Evolutionary conservation across 2,329 filamentous ascomycete species (phyloP).

Genomic region (Tolypocladium tropicale): DNA sequence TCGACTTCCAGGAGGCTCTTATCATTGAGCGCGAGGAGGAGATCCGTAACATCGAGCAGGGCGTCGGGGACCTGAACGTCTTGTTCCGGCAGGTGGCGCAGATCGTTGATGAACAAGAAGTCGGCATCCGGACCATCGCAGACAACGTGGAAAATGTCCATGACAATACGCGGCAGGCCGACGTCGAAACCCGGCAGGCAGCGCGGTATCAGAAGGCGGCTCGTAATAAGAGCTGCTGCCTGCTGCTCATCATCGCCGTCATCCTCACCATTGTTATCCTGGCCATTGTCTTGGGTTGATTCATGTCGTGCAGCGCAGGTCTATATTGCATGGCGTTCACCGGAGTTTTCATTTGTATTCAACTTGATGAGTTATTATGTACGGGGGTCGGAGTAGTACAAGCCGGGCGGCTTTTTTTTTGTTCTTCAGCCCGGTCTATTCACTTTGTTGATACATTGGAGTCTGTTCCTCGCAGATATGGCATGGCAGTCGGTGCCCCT

Average conservation of each 20-base stretch:
- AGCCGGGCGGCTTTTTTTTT: neutral
- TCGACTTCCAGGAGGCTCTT: constrained; percentile 92
- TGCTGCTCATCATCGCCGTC: constrained; percentile 78
- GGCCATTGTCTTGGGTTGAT: constrained; percentile 68
- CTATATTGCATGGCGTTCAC: constrained; percentile 6
- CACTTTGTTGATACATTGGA: constrained; percentile 5
- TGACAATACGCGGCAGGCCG: constrained; percentile 74
- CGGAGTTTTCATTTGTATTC: constrained; percentile 4
- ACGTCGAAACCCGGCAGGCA: constrained; percentile 75
- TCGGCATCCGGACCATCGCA: constrained; percentile 73
- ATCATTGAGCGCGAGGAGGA: constrained; percentile 96
- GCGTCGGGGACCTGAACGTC: constrained; percentile 90
- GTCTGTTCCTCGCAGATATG: constrained; percentile 11
- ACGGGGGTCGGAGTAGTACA: constrained; percentile 1
- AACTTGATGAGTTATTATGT: constrained; percentile 4
- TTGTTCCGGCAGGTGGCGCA: constrained; percentile 96
- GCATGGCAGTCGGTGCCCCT: constrained; percentile 5
- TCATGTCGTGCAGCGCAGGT: neutral
- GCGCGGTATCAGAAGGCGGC: constrained; percentile 92
- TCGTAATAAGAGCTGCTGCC: constrained; percentile 85
- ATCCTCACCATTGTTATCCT: constrained; percentile 85
- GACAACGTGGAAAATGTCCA: constrained; percentile 79
- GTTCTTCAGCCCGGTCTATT: constrained; percentile 5
- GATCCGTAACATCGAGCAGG: constrained; percentile 95
- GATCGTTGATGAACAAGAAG: constrained; percentile 90